Conservation (phyloP, 768 basidiomycete species). For the Botryobasidium botryosum region DNA sequence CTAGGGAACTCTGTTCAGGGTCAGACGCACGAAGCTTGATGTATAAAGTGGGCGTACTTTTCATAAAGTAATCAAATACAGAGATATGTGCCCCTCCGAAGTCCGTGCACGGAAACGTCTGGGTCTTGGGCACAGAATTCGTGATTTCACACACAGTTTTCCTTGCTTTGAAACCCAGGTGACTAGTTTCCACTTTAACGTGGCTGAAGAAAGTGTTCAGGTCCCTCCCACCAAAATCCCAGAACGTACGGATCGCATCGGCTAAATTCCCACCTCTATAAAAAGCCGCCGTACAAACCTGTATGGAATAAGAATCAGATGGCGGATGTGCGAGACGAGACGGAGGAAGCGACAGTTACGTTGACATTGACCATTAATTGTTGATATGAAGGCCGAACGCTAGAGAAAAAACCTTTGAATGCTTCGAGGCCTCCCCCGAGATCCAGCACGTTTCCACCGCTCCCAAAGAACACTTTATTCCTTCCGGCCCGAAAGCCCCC, state of each 20-base stretch:
- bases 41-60: too few relatives aligned
- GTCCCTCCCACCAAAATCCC: constrained; percentile 26
- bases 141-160: too few relatives aligned
- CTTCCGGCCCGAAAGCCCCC: constrained; percentile 45
- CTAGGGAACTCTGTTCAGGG: too few relatives aligned
- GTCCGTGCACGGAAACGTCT: too few relatives aligned
- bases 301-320: too few relatives aligned
- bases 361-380: constrained; percentile 38
- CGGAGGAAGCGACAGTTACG: constrained; percentile 1
- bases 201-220: constrained; percentile 40
- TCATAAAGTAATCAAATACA: too few relatives aligned
- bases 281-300: constrained; percentile 35
- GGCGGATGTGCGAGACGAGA: neutral
- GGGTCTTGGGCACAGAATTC: too few relatives aligned
- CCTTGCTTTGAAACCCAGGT: constrained; percentile 35
- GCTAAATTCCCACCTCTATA: constrained; percentile 38
- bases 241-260: constrained; percentile 38
- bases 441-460: constrained; percentile 14
- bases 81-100: too few relatives aligned
- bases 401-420: constrained; percentile 37
- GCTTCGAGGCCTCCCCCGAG: constrained; percentile 39
- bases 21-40: too few relatives aligned
- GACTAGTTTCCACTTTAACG: constrained; percentile 38
- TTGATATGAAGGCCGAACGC: constrained; percentile 26
- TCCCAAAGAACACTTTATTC: constrained; percentile 46